Evolutionary conservation across 306 rosid species (phyloP), one percentile per base, ranked within the genome.

Genomic region (Quercus parvula): DNA sequence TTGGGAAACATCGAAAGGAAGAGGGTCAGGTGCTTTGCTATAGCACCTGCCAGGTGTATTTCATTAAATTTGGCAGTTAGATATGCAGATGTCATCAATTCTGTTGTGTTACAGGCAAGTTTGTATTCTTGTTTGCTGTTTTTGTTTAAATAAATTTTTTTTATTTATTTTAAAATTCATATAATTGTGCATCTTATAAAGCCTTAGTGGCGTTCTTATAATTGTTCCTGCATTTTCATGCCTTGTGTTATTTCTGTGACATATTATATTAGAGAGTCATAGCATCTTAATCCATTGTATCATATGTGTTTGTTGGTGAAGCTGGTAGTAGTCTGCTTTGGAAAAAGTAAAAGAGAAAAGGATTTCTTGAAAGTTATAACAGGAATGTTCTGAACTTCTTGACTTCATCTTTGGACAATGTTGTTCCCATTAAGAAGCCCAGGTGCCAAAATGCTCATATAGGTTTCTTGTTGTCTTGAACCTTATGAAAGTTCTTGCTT

Each of bases 11-110:
- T 92, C 59, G 94, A 88, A 51, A 84, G 96, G 82, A 90, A 81
- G 85, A 89, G 92, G 78, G 84, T 94, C 81, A 87, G 98, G 81
- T 87, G 98, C 86, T 94, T 78, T 77, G 98, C 97, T 8, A 87
- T 94, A 55, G 98, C 98, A 20, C 96, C 98, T 69, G 97, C 98
- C 13, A 89, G 98, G 86, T 94, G 97, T 75, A 86, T 94, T 92
- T 94, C 98, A 6, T 77, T 94, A 44, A 94, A 94, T 73, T 81
- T 94, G 69, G 98, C 98, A 1, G 98, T 94, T 78, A 85, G 98
- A 89, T 94, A 94, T 82, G 97, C 97, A 8, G 98, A 94, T 66
- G 91, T 94, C 73, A 92, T 94, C 83, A 88, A 94, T 85, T 92
- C 97, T 24, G 90, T 94, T 74, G 96, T 94, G 78, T 89, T 94